Percentiles rank a stretch among this genome's conserved stretches.
Conservation (phyloP, 2,329 filamentous ascomycete species). For the Bretziella fagacearum region DNA sequence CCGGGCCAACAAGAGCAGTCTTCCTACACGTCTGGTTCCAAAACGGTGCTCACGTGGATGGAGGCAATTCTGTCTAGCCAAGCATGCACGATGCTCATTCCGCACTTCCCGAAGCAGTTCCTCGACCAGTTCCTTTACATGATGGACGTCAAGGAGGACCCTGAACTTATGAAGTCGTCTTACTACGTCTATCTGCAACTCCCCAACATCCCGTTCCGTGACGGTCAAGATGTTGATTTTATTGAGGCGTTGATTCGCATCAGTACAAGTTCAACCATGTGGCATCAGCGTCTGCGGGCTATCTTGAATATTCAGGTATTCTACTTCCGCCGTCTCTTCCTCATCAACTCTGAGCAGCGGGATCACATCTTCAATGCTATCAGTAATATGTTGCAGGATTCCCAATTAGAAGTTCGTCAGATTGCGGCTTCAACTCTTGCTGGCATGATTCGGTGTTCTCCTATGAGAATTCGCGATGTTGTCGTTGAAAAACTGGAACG, state of each 20-base stretch:
- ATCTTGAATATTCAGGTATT: conserved; percentile 98
- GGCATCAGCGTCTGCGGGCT: conserved; percentile 89
- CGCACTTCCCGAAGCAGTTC: conserved; percentile 79
- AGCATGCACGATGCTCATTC: conserved; percentile 78
- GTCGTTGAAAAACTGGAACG: conserved; percentile 60
- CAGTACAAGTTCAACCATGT: conserved; percentile 65
- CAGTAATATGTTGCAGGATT: conserved; percentile 84
- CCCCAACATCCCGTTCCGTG: conserved; percentile 82
- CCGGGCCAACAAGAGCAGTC: conserved; percentile 87
- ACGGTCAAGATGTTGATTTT: conserved; percentile 70
- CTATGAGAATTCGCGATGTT: conserved; percentile 56
- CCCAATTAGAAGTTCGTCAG: conserved; percentile 83
- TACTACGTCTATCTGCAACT: conserved; percentile 96
- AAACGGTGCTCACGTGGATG: conserved; percentile 90
- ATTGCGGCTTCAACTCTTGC: conserved; percentile 85
- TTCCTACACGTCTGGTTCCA: conserved; percentile 86
- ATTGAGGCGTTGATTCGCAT: conserved; percentile 77
- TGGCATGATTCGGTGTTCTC: conserved; percentile 96
- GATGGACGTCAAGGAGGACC: conserved; percentile 99
- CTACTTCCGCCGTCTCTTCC: conserved; percentile 90
- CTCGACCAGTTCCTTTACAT: conserved; percentile 92
- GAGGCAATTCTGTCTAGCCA: conserved; percentile 80
- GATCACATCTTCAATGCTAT: conserved; percentile 76
- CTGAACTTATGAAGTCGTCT: conserved; percentile 80
- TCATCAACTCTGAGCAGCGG: conserved; percentile 59